Conservation (phyloP, 1,139 yeast genomes). For the Geotrichum siamense region DNA sequence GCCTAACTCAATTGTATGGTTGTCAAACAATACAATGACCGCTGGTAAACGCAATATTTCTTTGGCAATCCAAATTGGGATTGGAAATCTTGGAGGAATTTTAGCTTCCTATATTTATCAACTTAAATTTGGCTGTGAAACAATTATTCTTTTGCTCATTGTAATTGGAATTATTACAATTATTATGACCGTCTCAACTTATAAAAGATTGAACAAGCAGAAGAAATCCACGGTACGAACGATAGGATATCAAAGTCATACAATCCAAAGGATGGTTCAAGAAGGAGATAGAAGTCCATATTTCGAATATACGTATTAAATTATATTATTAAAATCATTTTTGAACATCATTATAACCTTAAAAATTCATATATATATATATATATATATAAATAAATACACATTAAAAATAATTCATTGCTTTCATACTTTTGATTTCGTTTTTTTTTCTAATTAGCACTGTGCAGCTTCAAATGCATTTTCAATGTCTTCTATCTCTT, state of each 20-base stretch:
- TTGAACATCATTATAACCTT: too few relatives aligned
- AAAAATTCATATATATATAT: too few relatives aligned
- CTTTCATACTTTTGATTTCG: too few relatives aligned
- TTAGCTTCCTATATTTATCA: slow-evolving; percentile 24
- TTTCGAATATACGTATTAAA: slow-evolving; percentile 17
- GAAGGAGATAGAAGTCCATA: slow-evolving; percentile 16
- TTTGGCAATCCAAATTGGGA: slow-evolving; percentile 39
- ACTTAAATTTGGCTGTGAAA: neutral
- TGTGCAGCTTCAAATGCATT: slow-evolving; percentile 20
- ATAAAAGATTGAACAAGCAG: slow-evolving; percentile 5
- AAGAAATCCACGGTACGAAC: slow-evolving; percentile 1
- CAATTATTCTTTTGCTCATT: slow-evolving; percentile 1
- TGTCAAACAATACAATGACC: slow-evolving; percentile 36
- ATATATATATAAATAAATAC: neutral
- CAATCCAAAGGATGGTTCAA: neutral
- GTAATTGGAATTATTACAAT: slow-evolving; percentile 5
- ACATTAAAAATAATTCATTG: neutral
- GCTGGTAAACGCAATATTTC: slow-evolving; percentile 38
- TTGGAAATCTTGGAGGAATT: slow-evolving; percentile 40
- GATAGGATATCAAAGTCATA: neutral
- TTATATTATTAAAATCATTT: neutral
- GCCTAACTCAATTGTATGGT: slow-evolving; percentile 39
- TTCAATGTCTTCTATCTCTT: slow-evolving; percentile 77
- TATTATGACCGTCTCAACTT: slow-evolving; percentile 3
- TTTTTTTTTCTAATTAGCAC: neutral